Base-by-base conservation (phyloP, 495 filamentous ascomycete genomes). In the Jackrogersella minutella region DNA sequence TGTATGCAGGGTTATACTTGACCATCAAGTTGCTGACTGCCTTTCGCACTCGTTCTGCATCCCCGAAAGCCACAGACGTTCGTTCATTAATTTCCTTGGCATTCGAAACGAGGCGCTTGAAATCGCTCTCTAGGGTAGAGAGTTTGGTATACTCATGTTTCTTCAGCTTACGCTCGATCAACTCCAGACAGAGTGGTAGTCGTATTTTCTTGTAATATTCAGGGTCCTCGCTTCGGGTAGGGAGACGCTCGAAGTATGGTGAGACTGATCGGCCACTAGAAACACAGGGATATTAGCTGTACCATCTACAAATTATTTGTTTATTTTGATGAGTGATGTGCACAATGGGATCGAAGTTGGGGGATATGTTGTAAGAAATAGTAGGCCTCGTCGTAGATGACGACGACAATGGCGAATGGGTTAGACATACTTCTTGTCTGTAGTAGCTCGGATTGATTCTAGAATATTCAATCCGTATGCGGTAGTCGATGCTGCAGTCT, bases 51-150 rank as follows among this genome's bases (percentile, higher is more conserved):
- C 89, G 85, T 68, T 93, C 90, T 1, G 90, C 90, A 73, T 93
- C 90, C 4, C 88, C 86, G 71, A 86, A 91, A 24, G 89, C 77
- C 34, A 86, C 76, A 1, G 88, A 88, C 17, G 78, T 80, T 69
- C 85, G 87, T 49, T 86, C 81, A 68, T 91, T 91, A 75, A 81
- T 91, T 19, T 87, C 82, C 70, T 92, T 93, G 5, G 90, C 89
- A 72, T 93, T 93, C 34, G 81, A 82, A 58, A 93, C 85, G 80
- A 93, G 85, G 39, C 89, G 88, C 77, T 92, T 92, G 67, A 91
- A 82, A 68, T 90, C 90, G 68, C 86, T 85, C 71, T 93, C 90
- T 5, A 93, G 70, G 24, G 81, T 77, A 19, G 88, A 82, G 37
- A 93, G 75, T 31, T 77, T 85, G 9, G 79, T 69, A 73, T 92